Base-by-base conservation (phyloP, 768 basidiomycete species). In the Antrodiella citrinella region DNA sequence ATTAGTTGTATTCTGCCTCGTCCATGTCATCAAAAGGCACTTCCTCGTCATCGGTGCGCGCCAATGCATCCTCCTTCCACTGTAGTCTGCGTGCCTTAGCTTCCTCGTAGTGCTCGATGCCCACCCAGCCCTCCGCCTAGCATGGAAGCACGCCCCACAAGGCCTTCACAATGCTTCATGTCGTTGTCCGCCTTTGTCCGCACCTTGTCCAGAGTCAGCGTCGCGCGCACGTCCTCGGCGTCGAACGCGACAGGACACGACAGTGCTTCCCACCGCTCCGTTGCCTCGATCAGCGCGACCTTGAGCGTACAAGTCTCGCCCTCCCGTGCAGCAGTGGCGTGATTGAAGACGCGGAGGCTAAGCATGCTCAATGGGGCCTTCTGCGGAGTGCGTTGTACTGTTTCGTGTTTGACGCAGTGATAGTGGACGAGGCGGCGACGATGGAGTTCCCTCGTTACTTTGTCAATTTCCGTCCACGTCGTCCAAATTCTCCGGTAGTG, bases 11-110 rank as follows among this genome's bases (percentile, higher is more conserved):
- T n/a, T n/a, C n/a, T n/a, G n/a, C n/a, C n/a, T 61, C 59, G 52
- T 61, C 54, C 60, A 61, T 61, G 49, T 61, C 60, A 45, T 61
- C 60, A 49, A 50, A 61, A 39, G 43, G 52, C 45, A 52, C 54
- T 43, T 61, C 49, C 46, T 45, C 55, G 47, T 46, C 22, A 45
- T 44, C 18, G 20, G 35, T 21, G 19, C 1, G 43, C 54, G 48
- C 43, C 57, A 60, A 49, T 41, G 39, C 47, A 30, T 52, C 38
- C 54, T 48, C 25, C 59, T 60, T 61, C 47, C 55, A 9, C 51
- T 44, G 0, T 52, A 52, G 24, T 49, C 20, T 23, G 57, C 25
- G 48, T 5, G 48, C 42, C 57, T 49, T 48, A 41, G 52, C 57
- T 46, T n/a, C 40, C 52, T 52, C 52, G 53, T 61, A 62, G 42